These are phyloP conservation scores for Flaveria ramosissima DNA, from an alignment of 129 eudicot species.

Conservation along the genomic window DNA sequence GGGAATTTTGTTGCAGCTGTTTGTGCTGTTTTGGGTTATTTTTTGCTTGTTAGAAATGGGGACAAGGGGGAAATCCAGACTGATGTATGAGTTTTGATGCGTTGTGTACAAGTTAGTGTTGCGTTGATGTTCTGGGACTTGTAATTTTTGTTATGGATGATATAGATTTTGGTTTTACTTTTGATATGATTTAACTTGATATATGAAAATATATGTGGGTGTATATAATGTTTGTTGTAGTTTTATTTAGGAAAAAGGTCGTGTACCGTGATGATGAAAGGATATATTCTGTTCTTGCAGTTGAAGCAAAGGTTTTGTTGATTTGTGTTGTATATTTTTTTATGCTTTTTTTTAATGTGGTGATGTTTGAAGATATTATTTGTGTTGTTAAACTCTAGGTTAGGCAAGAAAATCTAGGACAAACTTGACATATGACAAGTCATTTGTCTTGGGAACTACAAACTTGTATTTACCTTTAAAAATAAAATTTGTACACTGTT, in stretches of 20 bases:
- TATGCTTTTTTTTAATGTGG: not conserved
- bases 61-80: not conserved
- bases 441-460: constrained; percentile 1
- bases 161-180: not conserved
- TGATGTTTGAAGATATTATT: not conserved
- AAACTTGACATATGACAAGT: constrained; percentile 3
- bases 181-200: not conserved
- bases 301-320: constrained; percentile 2
- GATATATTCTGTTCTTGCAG: constrained; percentile 7
- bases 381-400: constrained; percentile 5
- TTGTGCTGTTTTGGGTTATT: constrained; percentile 86
- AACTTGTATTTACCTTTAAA: not conserved
- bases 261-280: not conserved
- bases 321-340: not conserved
- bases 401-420: not conserved
- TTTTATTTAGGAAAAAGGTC: not conserved
- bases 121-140: not conserved
- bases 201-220: too few relatives aligned
- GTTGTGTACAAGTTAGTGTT: not conserved
- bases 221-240: not conserved
- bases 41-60: constrained; percentile 55
- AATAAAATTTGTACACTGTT: not conserved
- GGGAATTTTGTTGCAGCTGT: constrained; percentile 89
- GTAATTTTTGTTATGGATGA: not conserved
- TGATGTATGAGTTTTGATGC: not conserved